Conservation (phyloP, 345 rosid genomes). For the Rhizophora apiculata region DNA sequence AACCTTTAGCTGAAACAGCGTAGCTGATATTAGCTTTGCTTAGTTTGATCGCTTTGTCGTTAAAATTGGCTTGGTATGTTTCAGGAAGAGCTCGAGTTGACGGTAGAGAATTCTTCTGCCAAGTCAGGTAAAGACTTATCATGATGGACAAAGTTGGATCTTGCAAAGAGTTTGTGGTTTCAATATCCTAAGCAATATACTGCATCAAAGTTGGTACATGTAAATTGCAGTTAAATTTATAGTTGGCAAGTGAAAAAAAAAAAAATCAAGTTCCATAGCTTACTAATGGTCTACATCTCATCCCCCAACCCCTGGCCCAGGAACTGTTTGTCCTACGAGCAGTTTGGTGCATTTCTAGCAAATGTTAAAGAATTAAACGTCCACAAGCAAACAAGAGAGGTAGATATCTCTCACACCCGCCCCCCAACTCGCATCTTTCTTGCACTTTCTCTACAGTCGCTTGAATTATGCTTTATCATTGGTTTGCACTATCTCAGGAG, state of each 20-base stretch:
- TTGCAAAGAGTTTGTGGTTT: not conserved
- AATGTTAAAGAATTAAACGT: conserved; percentile 94
- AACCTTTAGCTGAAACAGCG: not conserved
- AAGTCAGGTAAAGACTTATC: conserved; percentile 61
- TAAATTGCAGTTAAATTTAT: too few relatives aligned
- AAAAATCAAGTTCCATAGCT: not conserved
- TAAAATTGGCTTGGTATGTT: conserved; percentile 13
- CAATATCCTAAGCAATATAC: not conserved
- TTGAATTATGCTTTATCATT: not conserved
- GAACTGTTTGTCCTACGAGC: conserved; percentile 75
- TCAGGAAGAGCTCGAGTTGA: conserved; percentile 75
- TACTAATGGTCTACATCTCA: not conserved
- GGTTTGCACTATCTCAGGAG: conserved; percentile 43
- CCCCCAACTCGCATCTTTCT: not conserved
- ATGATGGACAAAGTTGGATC: not conserved
- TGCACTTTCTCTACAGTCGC: not conserved
- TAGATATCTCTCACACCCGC: conserved; percentile 16
- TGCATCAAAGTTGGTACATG: too few relatives aligned
- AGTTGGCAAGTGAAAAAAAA: too few relatives aligned
- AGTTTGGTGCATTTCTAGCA: conserved; percentile 81
- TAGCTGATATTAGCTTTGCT: not conserved
- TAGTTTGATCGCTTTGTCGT: not conserved
- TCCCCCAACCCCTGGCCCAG: conserved; percentile 25
- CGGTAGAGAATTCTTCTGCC: conserved; percentile 91
- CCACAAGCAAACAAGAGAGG: conserved; percentile 87